These are phyloP conservation scores for Rhodosporidiobolus sp. DNA, from an alignment of 768 basidiomycete species.

Conservation along the genomic window DNA sequence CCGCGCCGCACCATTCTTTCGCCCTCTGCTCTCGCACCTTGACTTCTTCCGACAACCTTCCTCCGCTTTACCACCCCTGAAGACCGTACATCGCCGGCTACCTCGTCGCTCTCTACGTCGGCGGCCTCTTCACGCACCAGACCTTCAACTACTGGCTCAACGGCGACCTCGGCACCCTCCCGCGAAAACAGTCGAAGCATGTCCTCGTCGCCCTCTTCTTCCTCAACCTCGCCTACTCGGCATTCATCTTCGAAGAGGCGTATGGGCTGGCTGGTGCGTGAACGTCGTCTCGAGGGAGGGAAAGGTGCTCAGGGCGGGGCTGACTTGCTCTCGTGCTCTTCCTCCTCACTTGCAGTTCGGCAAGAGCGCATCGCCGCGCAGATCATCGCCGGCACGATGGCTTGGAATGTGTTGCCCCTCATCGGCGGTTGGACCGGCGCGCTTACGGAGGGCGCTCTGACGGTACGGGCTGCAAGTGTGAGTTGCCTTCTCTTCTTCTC, in stretches of 20 bases:
- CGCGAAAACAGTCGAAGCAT: background rate
- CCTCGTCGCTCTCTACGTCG: slow-evolving; percentile 2
- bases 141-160: background rate
- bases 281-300: no score
- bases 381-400: background rate
- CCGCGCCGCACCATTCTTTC: background rate
- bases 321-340: no score
- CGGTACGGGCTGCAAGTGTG: background rate
- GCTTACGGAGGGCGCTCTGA: background rate
- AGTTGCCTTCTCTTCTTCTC: background rate
- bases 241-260: slow-evolving; percentile 9
- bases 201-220: background rate
- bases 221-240: slow-evolving; percentile 2
- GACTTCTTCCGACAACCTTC: background rate
- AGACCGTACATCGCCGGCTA: slow-evolving; percentile 7
- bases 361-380: background rate
- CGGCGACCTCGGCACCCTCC: background rate
- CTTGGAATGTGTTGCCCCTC: background rate
- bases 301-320: no score
- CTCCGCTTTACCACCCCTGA: no score
- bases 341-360: background rate
- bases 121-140: slow-evolving; percentile 1
- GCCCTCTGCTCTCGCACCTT: background rate
- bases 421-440: slow-evolving; percentile 1
- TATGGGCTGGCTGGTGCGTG: background rate